Conservation (phyloP, 2,329 filamentous ascomycete species). For the Ophiostoma montium region DNA sequence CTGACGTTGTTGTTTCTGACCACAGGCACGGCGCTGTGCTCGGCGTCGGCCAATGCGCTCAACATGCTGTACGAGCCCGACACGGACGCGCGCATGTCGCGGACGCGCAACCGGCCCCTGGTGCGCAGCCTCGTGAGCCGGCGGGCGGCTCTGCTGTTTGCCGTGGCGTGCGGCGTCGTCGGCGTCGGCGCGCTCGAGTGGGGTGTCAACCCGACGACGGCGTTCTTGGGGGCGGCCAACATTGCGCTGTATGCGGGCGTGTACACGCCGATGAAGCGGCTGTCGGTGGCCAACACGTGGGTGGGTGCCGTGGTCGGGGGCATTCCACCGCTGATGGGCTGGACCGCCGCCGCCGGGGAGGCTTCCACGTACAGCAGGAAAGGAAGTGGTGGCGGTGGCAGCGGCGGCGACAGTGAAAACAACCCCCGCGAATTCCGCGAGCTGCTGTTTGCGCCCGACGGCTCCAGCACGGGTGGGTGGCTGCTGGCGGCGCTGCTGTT, state of each 20-base stretch:
- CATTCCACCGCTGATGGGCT: conserved; percentile 94
- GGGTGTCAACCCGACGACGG: conserved; percentile 88
- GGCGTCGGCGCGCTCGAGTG: conserved; percentile 67
- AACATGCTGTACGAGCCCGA: conserved; percentile 95
- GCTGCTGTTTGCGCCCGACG: conserved; percentile 53
- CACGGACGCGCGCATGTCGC: conserved; percentile 82
- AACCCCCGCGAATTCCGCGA: conserved; percentile 42
- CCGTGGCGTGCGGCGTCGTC: conserved; percentile 51
- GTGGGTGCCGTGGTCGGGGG: conserved; percentile 82
- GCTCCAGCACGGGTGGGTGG: conserved; percentile 65
- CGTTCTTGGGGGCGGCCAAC: conserved; percentile 70
- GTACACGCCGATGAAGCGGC: conserved; percentile 84
- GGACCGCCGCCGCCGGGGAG: conserved; percentile 87
- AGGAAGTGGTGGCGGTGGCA: conserved; percentile 25
- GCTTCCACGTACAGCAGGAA: not conserved
- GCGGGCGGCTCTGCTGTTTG: conserved; percentile 63
- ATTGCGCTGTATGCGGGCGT: conserved; percentile 80
- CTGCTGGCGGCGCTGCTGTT: conserved; percentile 72
- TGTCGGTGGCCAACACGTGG: conserved; percentile 87
- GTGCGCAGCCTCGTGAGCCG: conserved; percentile 66
- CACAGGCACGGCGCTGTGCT: conserved; percentile 73
- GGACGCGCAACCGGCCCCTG: conserved; percentile 82
- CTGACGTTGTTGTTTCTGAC: conserved; percentile 88
- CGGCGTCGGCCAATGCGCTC: conserved; percentile 81
- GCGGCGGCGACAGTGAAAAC: no score